Base-by-base conservation (phyloP, 345 rosid species). In the Lepidium aucheri region DNA sequence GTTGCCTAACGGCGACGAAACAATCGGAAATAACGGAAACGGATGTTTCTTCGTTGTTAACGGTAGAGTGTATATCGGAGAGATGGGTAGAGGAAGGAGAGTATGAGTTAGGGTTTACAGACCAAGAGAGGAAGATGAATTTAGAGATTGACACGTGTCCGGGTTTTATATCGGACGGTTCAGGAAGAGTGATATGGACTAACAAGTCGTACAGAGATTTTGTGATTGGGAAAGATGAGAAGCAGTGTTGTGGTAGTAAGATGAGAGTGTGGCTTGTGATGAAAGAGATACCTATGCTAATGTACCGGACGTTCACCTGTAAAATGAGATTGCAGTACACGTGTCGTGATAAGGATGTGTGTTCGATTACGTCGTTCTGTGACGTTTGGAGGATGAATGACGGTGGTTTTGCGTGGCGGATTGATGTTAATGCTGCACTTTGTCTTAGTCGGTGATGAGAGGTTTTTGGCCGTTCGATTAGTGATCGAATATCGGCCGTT, bases 351-450 rank as follows among this genome's bases (percentile, higher is more conserved):
- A 83, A 67, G 56, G 85, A 74, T 38, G 77, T 40, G 44, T 67
- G 74, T 47, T 84, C 90, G 4, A 39, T 84, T 6, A 84, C 81
- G 33, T 68, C 79, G 63, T 96, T 93, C 0, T 88, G 96, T 73
- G 97, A 91, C 30, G 91, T 75, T 28, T 91, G 91, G 94, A 77
- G 79, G 49, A 81, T 88, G 88, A 80, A 79, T 41, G 74, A 72
- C 1, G 87, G 91, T 24, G 84, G 87, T 0, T 85, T 83, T 77
- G 97, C 90, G 43, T 91, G 96, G 97, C 79, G 96, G 73, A 75
- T 91, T 6, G 97, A 91, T 55, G 77, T 82, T 54, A 76, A 80
- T 28, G 85, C 97, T 17, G 94, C 94, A 7, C 89, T 88, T 3
- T 70, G 76, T 28, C 76, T 84, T 0, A 58, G 69, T 13, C 56